phyloP scores from a whole-genome alignment of 2,329 filamentous ascomycete genomes.

The Pseudomassariella vexata region DNA sequence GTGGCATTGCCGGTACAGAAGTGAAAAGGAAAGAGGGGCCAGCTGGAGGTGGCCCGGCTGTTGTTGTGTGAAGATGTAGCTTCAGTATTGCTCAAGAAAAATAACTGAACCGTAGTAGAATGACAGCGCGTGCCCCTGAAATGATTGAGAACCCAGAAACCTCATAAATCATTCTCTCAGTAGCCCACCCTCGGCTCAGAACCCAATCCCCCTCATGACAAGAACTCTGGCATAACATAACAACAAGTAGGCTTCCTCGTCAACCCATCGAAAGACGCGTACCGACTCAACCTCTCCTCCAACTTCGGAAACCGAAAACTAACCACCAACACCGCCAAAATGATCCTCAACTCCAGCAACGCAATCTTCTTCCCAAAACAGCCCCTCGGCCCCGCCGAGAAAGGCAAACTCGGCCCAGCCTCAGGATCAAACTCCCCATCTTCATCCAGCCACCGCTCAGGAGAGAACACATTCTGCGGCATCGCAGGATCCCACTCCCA shows the following conservation, averaged over 20 bases:
- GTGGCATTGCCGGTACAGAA: too few species aligned
- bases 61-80: too few species aligned
- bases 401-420: slow-evolving; percentile 1
- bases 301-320: slow-evolving; percentile 1
- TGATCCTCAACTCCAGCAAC: slow-evolving; percentile 1
- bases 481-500: slow-evolving; percentile 1
- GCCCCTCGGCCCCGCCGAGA: not conserved
- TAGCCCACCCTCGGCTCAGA: too few species aligned
- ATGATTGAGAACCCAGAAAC: too few species aligned
- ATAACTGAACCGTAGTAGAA: too few species aligned
- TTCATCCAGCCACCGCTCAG: not conserved
- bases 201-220: not conserved
- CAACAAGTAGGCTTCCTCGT: slow-evolving; percentile 1
- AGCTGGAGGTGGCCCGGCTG: too few species aligned
- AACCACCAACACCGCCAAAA: not conserved
- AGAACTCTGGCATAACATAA: not conserved
- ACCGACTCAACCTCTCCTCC: not conserved
- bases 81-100: too few species aligned
- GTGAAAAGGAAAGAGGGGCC: too few species aligned
- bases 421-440: not conserved
- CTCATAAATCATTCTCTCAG: too few species aligned
- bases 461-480: not conserved
- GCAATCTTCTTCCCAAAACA: slow-evolving; percentile 1
- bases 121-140: too few species aligned
- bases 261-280: not conserved